These are phyloP conservation scores for Skeletonema grethae DNA, from an alignment of 108 stramenopile species.

Conservation along the genomic window DNA sequence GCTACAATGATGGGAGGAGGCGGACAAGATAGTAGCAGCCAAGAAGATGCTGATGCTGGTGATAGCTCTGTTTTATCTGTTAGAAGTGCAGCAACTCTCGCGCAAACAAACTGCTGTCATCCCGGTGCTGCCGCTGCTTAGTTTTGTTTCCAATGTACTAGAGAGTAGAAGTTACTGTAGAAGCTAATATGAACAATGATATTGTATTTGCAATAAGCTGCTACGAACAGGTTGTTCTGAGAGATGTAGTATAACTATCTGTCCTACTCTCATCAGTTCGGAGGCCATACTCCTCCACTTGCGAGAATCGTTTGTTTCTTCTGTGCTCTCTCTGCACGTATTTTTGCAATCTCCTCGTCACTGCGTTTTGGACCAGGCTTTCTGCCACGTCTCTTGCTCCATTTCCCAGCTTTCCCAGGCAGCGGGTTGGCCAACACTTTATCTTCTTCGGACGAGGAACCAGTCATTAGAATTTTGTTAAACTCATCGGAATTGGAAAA, in stretches of 20 bases:
- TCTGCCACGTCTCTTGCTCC: constrained; percentile 24
- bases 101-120: constrained; percentile 34
- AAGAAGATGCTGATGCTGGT: constrained; percentile 49
- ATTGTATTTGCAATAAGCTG: no score
- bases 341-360: constrained; percentile 38
- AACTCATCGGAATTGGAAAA: constrained; percentile 41
- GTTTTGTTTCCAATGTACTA: background rate
- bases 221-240: no score
- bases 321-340: constrained; percentile 39
- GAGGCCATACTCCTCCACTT: background rate
- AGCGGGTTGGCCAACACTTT: constrained; percentile 40
- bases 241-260: no score
- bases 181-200: background rate
- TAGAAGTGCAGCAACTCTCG: constrained; percentile 40
- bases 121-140: constrained; percentile 39
- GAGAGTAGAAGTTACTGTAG: background rate
- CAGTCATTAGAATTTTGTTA: constrained; percentile 12
- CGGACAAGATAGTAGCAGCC: constrained; percentile 20
- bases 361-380: constrained; percentile 42
- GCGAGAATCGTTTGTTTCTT: constrained; percentile 23
- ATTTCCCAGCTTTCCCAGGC: constrained; percentile 16
- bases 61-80: constrained; percentile 49
- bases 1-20: constrained; percentile 33
- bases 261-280: background rate
- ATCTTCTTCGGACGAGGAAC: background rate